phyloP scores from a whole-genome alignment of 2,329 filamentous ascomycete genomes.

The Dothideomycetes sp. region DNA sequence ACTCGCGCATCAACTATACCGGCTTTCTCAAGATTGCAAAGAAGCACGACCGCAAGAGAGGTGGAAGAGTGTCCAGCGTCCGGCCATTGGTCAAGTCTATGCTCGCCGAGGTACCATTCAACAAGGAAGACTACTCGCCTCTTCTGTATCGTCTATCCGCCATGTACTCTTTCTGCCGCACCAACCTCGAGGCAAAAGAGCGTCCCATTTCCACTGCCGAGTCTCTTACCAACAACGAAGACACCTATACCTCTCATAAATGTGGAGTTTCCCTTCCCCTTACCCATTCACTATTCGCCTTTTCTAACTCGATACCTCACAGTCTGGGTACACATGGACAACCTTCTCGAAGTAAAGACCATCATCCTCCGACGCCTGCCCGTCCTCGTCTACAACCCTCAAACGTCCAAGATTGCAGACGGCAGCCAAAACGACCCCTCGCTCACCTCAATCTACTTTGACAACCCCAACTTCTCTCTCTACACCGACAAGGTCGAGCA shows the following conservation, averaged over 20 bases:
- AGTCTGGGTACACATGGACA: conserved; percentile 96
- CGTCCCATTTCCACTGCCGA: conserved; percentile 31
- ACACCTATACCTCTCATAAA: conserved; percentile 76
- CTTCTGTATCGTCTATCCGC: conserved; percentile 79
- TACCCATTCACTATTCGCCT: conserved; percentile 1
- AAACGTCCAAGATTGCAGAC: conserved; percentile 72
- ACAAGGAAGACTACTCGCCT: conserved; percentile 87
- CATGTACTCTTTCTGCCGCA: conserved; percentile 90
- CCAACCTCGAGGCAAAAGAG: conserved; percentile 57
- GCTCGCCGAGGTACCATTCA: conserved; percentile 81
- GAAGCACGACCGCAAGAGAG: conserved; percentile 94
- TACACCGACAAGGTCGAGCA: conserved; percentile 78
- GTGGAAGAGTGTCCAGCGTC: conserved; percentile 66
- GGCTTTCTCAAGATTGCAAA: conserved; percentile 97
- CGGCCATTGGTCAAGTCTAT: conserved; percentile 85
- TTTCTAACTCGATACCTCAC: no score
- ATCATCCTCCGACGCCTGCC: conserved; percentile 84
- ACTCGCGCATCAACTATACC: conserved; percentile 93
- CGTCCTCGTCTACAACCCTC: conserved; percentile 84
- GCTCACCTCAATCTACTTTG: conserved; percentile 93
- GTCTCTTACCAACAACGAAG: conserved; percentile 29
- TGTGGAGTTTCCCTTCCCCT: no score
- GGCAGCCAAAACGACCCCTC: conserved; percentile 69
- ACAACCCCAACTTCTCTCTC: conserved; percentile 73
- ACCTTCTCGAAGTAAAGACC: conserved; percentile 93